Evolutionary conservation across 148 eudicot genomes (phyloP), one percentile per base, ranked within the genome.

Genomic region (Silene uniflora): DNA sequence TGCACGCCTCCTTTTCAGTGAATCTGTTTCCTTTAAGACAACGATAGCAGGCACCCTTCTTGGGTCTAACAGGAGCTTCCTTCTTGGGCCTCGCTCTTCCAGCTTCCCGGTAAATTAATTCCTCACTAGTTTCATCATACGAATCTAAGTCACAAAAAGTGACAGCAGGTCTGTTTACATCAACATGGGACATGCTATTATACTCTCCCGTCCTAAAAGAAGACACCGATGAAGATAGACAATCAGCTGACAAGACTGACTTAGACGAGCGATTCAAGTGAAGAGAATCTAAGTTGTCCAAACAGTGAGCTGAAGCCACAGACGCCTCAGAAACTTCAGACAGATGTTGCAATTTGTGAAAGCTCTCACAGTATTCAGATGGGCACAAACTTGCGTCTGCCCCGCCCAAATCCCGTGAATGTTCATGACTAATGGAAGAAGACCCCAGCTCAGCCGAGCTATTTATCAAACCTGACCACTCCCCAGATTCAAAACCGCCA

Each of bases 1-100:
- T 82, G 72, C 99, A 95, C 23, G 88, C 88, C 85, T 95, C 99
- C 82, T 95, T 95, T 66, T 95, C 99, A 0, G 97, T 92, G 80
- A 95, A 95, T 8, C 99, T 87, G 62, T 71, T 85, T 73, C 96
- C 97, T 85, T 87, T 95, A 27, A 86, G 86, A 82, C 99, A 95
- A 14, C 98, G 89, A 76, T 95, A 88, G 80, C 99, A 95, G 25
- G 88, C 87, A 11, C 99, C 98, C 84, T 92, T 95, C 82, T 66
- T 89, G 47, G 85, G 81, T 77, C 84, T 92, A 58, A 76, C 75
- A 56, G 72, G 76, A 23, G 89, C 80, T 78, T 91, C 91, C 81
- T 82, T 92, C 81, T 76, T 89, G 18, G 77, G 64, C 78, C 85
- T 76, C 23, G 74, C 70, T 19, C 80, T 67, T 67, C 86, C 87